Conservation (phyloP, 2,329 filamentous ascomycete species). For the Alternaria tenuissima region DNA sequence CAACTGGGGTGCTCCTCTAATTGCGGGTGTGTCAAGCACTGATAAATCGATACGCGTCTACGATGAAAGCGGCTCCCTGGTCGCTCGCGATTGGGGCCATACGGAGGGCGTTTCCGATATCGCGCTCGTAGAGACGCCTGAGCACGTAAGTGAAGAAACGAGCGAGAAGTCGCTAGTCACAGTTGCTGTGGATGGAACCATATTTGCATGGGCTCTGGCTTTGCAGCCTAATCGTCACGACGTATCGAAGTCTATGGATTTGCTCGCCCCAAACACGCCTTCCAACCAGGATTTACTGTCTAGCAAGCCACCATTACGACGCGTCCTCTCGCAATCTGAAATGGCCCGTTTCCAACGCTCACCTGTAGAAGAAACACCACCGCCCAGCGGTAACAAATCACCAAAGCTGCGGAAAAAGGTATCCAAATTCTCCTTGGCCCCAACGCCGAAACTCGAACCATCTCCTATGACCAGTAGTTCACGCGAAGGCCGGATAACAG, state of each 20-base stretch:
- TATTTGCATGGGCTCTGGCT: conserved; percentile 57
- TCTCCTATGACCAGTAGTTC: conserved; percentile 43
- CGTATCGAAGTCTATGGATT: conserved; percentile 49
- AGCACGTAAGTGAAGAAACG: conserved; percentile 57
- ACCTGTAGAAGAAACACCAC: conserved; percentile 49
- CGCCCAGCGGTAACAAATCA: conserved; percentile 55
- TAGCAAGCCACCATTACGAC: conserved; percentile 75
- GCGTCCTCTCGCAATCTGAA: conserved; percentile 86
- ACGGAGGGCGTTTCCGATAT: conserved; percentile 92
- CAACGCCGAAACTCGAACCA: conserved; percentile 56
- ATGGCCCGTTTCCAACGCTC: conserved; percentile 76
- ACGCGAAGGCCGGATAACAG: conserved; percentile 30
- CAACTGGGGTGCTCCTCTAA: conserved; percentile 67
- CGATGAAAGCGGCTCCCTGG: conserved; percentile 77
- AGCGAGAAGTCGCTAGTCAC: conserved; percentile 59
- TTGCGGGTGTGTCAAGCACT: conserved; percentile 89
- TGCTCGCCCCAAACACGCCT: conserved; percentile 43
- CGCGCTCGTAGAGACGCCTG: conserved; percentile 61
- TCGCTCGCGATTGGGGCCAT: conserved; percentile 93
- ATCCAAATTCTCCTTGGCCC: conserved; percentile 61
- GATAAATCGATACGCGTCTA: conserved; percentile 96
- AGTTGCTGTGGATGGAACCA: conserved; percentile 60
- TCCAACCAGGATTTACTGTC: conserved; percentile 45
- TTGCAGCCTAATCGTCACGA: conserved; percentile 43
- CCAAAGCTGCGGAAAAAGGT: conserved; percentile 63